Conservation (phyloP, 352 stramenopile genomes). For the Globisporangium carolinianum region DNA sequence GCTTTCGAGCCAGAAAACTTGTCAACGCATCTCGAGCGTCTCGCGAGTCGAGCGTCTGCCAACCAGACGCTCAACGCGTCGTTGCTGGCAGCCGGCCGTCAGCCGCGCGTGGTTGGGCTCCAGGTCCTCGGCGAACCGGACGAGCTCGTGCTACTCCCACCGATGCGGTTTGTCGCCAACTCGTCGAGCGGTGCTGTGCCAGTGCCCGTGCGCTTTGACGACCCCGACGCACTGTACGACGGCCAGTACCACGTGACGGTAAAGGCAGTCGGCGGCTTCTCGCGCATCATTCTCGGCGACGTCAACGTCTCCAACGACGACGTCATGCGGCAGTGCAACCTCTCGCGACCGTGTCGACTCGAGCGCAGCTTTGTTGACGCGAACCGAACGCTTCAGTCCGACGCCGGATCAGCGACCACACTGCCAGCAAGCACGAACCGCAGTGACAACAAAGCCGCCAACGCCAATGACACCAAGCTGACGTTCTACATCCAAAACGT, state of each 20-base stretch:
- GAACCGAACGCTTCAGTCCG: constrained; percentile 1
- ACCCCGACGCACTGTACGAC: constrained; percentile 32
- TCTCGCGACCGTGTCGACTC: constrained; percentile 42
- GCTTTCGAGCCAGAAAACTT: constrained; percentile 23
- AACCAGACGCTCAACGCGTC: neutral
- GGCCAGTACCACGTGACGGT: constrained; percentile 42
- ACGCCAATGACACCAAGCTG: constrained; percentile 13
- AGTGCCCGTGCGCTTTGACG: constrained; percentile 44
- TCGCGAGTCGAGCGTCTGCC: neutral
- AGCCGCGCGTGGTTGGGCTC: constrained; percentile 31
- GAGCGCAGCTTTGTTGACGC: constrained; percentile 19
- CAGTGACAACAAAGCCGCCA: constrained; percentile 16
- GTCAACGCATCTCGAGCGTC: neutral
- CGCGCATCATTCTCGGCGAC: constrained; percentile 30
- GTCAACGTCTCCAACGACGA: constrained; percentile 42
- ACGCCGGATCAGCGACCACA: neutral
- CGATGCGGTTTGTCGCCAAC: constrained; percentile 27
- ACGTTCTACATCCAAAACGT: constrained; percentile 16
- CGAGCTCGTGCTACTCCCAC: constrained; percentile 35
- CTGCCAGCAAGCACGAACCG: neutral
- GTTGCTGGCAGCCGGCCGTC: constrained; percentile 7
- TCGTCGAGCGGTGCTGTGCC: constrained; percentile 8
- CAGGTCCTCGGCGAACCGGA: constrained; percentile 48
- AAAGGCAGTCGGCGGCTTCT: constrained; percentile 25
- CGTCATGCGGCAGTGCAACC: constrained; percentile 38